Evolutionary conservation across 768 basidiomycete species (phyloP), one percentile per base, ranked within the genome.

Genomic region (Boletus reticuloceps): DNA sequence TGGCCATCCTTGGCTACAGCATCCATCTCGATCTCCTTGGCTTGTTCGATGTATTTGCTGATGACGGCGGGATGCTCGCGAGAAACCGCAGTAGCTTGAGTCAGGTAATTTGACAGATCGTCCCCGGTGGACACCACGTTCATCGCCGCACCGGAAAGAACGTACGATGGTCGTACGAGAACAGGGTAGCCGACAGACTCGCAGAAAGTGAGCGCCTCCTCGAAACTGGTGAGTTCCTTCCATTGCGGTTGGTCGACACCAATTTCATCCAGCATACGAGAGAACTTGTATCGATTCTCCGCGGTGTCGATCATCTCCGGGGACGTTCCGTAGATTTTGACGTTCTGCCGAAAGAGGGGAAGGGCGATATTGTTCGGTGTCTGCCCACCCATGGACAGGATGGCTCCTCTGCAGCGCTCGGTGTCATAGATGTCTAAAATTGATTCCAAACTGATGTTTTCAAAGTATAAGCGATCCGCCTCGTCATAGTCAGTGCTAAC

Each of bases 11-110:
- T 91, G 34, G 97, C 97, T 38, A 99, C 85, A 20, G 97, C 97
- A 67, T 99, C 97, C 94, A 99, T 98, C 79, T 99, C 97, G 62
- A 99, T 99, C 75, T 99, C 97, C 79, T 99, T 98, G 31, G 97
- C 97, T 71, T 97, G 92, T 71, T 98, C 96, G 70, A 99, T 97
- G 76, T 97, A 99, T 74, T 99, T 99, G 59, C 92, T 90, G 73
- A 98, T 98, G 64, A 99, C 96, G 59, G 98, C 95, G 2, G 96
- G 96, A 66, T 97, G 91, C 34, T 95, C 93, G 44, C 91, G 86
- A 41, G 97, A 99, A 53, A 99, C 94, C 51, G 91, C 94, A 20
- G 95, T 89, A 19, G 97, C 97, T 74, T 94, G 95, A 1, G 88
- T 89, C 55, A 99, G 81, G 71, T 98, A 99, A 70, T 85, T 92